Conservation (phyloP, 352 stramenopile species). For the Pythium aphanidermatum region DNA sequence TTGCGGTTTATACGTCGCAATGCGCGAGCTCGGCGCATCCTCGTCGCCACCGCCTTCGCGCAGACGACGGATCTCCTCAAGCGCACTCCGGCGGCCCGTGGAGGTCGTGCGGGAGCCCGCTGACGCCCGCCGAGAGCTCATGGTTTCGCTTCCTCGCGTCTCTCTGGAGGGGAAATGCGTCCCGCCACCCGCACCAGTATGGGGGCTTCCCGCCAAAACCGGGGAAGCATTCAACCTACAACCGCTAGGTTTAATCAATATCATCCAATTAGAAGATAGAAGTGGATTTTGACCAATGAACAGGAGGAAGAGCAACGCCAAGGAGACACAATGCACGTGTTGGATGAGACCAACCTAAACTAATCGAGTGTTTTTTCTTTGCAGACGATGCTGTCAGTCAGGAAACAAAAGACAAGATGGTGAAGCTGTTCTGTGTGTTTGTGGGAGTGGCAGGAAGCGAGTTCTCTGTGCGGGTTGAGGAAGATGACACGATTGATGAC, state of each 20-base stretch:
- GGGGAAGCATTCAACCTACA: too few relatives aligned
- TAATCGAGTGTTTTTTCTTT: too few relatives aligned
- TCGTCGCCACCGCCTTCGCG: constrained; percentile 31
- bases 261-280: too few relatives aligned
- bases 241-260: too few relatives aligned
- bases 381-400: background rate
- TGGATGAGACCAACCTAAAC: too few relatives aligned
- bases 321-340: too few relatives aligned
- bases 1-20: constrained; percentile 67
- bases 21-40: constrained; percentile 28
- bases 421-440: background rate
- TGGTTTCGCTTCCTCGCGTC: too few relatives aligned
- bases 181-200: too few relatives aligned
- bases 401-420: background rate
- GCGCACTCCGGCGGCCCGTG: constrained; percentile 30
- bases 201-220: too few relatives aligned
- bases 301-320: too few relatives aligned
- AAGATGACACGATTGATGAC: background rate
- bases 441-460: background rate
- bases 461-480: background rate
- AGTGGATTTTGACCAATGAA: too few relatives aligned
- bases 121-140: constrained; percentile 47
- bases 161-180: too few relatives aligned
- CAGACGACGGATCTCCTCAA: constrained; percentile 76
- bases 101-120: constrained; percentile 18